Percentiles rank a stretch among this genome's conserved stretches.
phyloP scores from a whole-genome alignment of 148 eudicot genomes.

The Rhododendron griersonianum region DNA sequence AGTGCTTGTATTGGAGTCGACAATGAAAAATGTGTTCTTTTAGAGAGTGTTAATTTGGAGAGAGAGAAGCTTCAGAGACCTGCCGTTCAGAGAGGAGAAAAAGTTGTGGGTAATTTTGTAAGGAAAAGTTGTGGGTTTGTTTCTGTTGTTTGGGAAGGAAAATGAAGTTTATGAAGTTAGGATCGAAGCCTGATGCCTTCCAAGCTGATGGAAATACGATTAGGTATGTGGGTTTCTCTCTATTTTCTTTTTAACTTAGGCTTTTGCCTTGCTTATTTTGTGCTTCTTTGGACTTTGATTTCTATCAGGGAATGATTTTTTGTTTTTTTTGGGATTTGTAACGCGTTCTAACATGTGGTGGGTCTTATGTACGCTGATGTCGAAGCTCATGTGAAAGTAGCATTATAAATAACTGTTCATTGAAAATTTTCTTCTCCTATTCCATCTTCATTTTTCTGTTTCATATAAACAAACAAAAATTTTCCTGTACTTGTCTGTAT shows the following conservation, averaged over 20 bases:
- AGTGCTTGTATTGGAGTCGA: slow-evolving; percentile 4
- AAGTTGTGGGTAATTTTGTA: not conserved
- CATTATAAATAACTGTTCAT: too few relatives aligned
- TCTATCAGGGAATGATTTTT: not conserved
- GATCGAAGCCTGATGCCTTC: slow-evolving; percentile 82
- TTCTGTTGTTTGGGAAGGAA: slow-evolving; percentile 12
- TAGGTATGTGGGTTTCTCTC: slow-evolving; percentile 39
- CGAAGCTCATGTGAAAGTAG: too few relatives aligned
- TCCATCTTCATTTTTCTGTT: not conserved
- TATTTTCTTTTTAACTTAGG: not conserved
- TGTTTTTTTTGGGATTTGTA: not conserved
- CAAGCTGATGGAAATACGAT: slow-evolving; percentile 51
- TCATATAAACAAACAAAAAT: not conserved
- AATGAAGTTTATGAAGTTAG: slow-evolving; percentile 90
- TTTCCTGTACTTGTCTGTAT: not conserved
- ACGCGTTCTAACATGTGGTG: not conserved
- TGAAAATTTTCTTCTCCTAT: not conserved
- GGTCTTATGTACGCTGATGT: not conserved
- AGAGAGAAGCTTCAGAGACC: not conserved
- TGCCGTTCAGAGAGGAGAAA: not conserved
- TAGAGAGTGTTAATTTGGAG: not conserved
- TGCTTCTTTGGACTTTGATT: not conserved
- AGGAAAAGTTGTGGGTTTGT: not conserved
- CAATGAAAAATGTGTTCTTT: not conserved
- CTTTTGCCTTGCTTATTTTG: not conserved